These are phyloP conservation scores for Fusarium kyushuense DNA, from an alignment of 2,329 filamentous ascomycete genomes.

Conservation along the genomic window DNA sequence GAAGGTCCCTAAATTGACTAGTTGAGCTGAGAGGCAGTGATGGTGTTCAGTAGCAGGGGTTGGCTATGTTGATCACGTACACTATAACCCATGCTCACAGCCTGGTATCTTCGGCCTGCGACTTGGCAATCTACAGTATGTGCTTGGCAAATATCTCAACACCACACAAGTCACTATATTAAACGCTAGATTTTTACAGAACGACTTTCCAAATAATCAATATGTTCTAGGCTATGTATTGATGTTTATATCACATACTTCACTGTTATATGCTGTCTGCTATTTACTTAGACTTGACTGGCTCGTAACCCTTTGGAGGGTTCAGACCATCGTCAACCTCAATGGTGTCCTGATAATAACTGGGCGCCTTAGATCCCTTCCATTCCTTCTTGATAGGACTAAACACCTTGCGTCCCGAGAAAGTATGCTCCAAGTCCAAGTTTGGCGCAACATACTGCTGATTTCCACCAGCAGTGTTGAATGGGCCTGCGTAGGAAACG, in stretches of 20 bases:
- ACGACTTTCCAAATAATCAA: neutral
- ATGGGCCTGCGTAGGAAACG: constrained; percentile 64
- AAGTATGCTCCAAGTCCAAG: constrained; percentile 51
- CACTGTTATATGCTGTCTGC: neutral
- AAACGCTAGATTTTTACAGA: neutral
- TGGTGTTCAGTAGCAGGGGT: too few species aligned
- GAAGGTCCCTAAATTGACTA: neutral
- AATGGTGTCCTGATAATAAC: constrained; percentile 58
- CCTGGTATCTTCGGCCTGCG: neutral
- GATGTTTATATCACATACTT: neutral
- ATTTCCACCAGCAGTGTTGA: constrained; percentile 56
- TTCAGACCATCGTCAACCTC: constrained; percentile 58
- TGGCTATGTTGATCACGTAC: too few species aligned
- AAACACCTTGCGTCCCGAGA: constrained; percentile 53
- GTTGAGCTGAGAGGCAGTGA: too few species aligned
- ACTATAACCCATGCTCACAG: neutral
- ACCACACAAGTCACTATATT: neutral
- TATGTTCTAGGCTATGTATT: neutral
- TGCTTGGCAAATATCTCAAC: neutral
- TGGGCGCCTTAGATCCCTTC: constrained; percentile 53
- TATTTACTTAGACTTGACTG: constrained; percentile 33
- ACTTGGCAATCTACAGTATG: constrained; percentile 11
- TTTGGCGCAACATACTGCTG: constrained; percentile 57
- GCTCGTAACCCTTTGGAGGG: constrained; percentile 56
- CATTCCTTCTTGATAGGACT: constrained; percentile 55